phyloP scores from a whole-genome alignment of 345 rosid species.

The Odontarrhena argentea region DNA sequence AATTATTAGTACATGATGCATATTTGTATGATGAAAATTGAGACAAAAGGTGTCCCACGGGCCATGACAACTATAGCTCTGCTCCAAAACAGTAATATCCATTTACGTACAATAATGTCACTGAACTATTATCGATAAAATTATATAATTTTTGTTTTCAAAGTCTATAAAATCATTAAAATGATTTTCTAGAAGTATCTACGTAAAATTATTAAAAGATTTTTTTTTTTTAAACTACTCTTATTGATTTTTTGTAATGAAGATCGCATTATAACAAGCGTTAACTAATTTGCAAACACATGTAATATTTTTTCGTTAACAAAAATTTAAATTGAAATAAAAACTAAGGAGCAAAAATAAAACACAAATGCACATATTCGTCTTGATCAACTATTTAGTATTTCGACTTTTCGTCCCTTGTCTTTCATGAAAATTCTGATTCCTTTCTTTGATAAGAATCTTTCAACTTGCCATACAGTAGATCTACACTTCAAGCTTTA shows the following conservation, averaged over 20 bases:
- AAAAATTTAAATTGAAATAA: neutral
- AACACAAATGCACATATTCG: conserved; percentile 39
- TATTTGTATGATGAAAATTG: conserved; percentile 16
- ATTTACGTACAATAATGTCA: conserved; percentile 35
- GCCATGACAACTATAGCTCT: conserved; percentile 25
- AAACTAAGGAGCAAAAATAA: conserved; percentile 20
- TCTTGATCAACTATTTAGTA: conserved; percentile 33
- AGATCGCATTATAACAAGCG: conserved; percentile 18
- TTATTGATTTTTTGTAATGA: conserved; percentile 5
- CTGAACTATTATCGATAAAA: conserved; percentile 10
- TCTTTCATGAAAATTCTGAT: conserved; percentile 29
- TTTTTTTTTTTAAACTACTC: neutral
- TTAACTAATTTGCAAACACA: conserved; percentile 27
- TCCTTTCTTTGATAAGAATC: conserved; percentile 29
- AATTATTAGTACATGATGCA: conserved; percentile 17
- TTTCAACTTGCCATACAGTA: conserved; percentile 21
- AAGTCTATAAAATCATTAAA: neutral
- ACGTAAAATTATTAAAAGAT: neutral
- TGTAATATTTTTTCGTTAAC: neutral
- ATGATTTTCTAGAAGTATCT: neutral
- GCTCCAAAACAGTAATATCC: conserved; percentile 33
- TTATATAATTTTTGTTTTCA: neutral
- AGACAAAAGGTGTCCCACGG: conserved; percentile 31
- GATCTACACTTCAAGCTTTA: conserved; percentile 29
- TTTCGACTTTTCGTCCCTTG: conserved; percentile 25